A percentile compares a stretch with the other conserved stretches of the same genome.
These are phyloP conservation scores for Aspergillus leporis DNA, from an alignment of 495 filamentous ascomycete species.

Conservation along the genomic window DNA sequence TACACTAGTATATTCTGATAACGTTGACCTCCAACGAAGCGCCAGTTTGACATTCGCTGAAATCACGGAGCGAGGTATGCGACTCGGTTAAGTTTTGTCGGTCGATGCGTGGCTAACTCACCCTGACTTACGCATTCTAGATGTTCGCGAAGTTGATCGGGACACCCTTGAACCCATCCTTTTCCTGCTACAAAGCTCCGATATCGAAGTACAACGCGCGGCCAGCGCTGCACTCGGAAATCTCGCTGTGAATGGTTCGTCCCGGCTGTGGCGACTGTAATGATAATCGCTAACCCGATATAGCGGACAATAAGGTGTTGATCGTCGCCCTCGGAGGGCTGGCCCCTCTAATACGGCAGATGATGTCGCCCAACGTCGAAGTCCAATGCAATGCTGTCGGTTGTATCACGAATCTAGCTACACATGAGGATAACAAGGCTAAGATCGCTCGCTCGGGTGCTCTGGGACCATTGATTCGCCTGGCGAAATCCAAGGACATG, in stretches of 20 bases:
- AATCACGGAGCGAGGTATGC: slow-evolving; percentile 93
- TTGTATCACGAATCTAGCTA: slow-evolving; percentile 97
- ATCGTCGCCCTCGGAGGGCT: slow-evolving; percentile 92
- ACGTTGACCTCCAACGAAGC: slow-evolving; percentile 96
- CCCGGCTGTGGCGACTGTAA: neutral
- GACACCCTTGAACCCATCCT: slow-evolving; percentile 95
- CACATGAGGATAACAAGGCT: slow-evolving; percentile 98
- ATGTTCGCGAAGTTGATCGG: slow-evolving; percentile 93
- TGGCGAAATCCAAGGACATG: slow-evolving; percentile 98
- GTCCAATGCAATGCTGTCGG: slow-evolving; percentile 99
- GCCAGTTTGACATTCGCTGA: slow-evolving; percentile 98
- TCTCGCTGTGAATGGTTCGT: slow-evolving; percentile 91
- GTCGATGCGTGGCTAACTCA: slow-evolving; percentile 12
- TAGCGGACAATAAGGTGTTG: slow-evolving; percentile 95
- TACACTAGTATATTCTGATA: slow-evolving; percentile 96
- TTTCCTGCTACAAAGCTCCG: slow-evolving; percentile 88
- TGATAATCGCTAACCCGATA: slow-evolving; percentile 44
- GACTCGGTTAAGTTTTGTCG: neutral
- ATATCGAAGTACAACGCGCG: slow-evolving; percentile 96
- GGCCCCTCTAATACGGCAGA: slow-evolving; percentile 90
- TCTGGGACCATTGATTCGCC: slow-evolving; percentile 80
- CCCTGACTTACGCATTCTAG: slow-evolving; percentile 41
- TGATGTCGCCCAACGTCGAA: slow-evolving; percentile 98
- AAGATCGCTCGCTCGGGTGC: slow-evolving; percentile 97
- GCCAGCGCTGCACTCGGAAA: slow-evolving; percentile 96